A percentile compares a stretch with the other conserved stretches of the same genome.
Conservation (phyloP, 768 basidiomycete genomes). For the Tephrocybe sp. region DNA sequence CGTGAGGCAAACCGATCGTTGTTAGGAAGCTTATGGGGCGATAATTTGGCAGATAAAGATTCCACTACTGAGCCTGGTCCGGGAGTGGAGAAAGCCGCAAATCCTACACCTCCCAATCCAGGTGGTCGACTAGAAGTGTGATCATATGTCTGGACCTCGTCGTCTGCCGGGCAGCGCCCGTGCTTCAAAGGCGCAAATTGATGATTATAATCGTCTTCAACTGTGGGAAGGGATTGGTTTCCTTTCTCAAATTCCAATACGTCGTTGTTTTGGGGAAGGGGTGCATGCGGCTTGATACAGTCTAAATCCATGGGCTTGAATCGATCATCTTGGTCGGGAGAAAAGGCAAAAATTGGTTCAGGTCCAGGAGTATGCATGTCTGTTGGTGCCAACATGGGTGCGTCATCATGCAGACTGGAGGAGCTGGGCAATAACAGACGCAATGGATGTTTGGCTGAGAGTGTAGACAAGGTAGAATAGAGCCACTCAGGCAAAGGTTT, state of each 20-base stretch:
- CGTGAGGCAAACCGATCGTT: not conserved
- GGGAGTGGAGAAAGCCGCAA: conserved; percentile 20
- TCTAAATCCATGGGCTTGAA: too few species aligned
- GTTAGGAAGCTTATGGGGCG: not conserved
- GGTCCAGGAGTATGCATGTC: not conserved
- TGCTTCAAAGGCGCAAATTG: conserved; percentile 1
- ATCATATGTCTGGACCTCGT: not conserved
- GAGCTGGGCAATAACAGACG: conserved; percentile 36
- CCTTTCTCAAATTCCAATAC: too few species aligned
- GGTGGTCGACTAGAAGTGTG: not conserved
- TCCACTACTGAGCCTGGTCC: conserved; percentile 13
- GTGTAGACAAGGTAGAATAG: conserved; percentile 44
- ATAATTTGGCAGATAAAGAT: not conserved
- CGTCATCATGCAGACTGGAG: not conserved
- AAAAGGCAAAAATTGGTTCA: conserved; percentile 21
- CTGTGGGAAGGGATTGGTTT: too few species aligned
- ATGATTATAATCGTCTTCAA: too few species aligned
- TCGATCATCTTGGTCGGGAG: conserved; percentile 1
- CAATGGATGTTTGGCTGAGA: conserved; percentile 46
- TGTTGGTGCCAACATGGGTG: not conserved
- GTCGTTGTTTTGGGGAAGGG: too few species aligned
- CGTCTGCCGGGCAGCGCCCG: not conserved
- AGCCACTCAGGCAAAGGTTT: conserved; percentile 56
- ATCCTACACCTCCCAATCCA: conserved; percentile 3
- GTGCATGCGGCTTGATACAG: too few species aligned